Evolutionary conservation across 805 yeast species (phyloP), one percentile per base, ranked within the genome.

Genomic region (Saccharomycopsis lassenensis): DNA sequence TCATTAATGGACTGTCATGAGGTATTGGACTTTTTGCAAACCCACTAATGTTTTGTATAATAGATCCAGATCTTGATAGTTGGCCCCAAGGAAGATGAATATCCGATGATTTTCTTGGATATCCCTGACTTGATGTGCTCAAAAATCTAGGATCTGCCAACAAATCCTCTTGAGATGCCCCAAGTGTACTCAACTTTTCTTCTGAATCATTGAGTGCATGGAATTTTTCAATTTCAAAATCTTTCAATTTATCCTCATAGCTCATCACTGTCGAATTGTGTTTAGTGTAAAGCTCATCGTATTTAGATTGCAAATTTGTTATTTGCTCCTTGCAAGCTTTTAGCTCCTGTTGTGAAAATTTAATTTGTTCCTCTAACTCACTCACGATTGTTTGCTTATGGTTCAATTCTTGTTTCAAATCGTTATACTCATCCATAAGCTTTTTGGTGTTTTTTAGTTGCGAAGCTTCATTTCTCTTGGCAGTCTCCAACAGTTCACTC

Each of bases 401-500:
- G 3, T 35, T 22, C 20, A 39, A 39, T 19, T 36, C 36, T n/a
- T 45, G 39, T 23, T 30, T 36, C 5, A 31, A 24, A 8, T 37
- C 22, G 10, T 19, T 24, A 10, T 49, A 35, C 10, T 48, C 36
- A 16, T 37, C 31, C 29, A 43, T 22, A 31, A 45, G 27, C 32
- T 35, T 20, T 21, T 35, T 18, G 7, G 41, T 36, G 8, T 39
- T 36, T 40, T 24, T 35, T 19, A 22, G 35, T 40, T 21, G 52
- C 38, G 4, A 39, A 39, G 41, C 24, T 43, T 43, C 59, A 58
- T 28, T 52, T 54, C 30, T 48, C 49, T 26, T 51, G 49, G 31
- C 63, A 45, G 54, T 56, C 24, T 62, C 67, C 5, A 69, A 51
- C 35, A 73, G 74, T 32, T 49, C 52, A 40, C 70, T 68, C n/a